Percentiles rank a stretch among this genome's conserved stretches.
These are phyloP conservation scores for Isoetes engelmannii DNA, from an alignment of 83 land plant genomes.

Conservation along the genomic window DNA sequence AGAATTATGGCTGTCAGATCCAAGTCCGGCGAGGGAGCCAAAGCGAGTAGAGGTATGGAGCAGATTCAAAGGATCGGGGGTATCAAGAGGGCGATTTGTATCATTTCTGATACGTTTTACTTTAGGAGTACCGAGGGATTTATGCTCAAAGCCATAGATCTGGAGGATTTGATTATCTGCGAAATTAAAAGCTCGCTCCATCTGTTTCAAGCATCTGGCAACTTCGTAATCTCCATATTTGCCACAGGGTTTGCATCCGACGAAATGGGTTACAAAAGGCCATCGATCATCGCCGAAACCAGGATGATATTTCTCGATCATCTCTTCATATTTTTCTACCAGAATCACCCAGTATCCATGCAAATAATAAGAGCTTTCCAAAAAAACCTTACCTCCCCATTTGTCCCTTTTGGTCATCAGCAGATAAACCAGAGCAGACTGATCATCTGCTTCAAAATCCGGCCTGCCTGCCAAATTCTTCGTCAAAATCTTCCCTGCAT, in stretches of 20 bases:
- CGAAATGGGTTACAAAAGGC: conserved; percentile 57
- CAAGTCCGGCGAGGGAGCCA: too few species aligned
- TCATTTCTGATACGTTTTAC: conserved; percentile 42
- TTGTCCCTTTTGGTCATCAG: conserved; percentile 32
- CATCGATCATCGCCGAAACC: conserved; percentile 55
- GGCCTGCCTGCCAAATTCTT: conserved; percentile 33
- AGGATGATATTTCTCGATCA: conserved; percentile 48
- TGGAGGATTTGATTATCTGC: conserved; percentile 44
- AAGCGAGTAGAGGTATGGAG: conserved; percentile 28
- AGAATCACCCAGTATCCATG: conserved; percentile 57
- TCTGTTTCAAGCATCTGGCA: conserved; percentile 39
- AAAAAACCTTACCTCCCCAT: conserved; percentile 45
- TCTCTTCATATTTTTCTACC: conserved; percentile 52
- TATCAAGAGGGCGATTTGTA: conserved; percentile 38
- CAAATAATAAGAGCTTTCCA: conserved; percentile 48
- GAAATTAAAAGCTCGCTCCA: conserved; percentile 53
- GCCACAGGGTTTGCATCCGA: conserved; percentile 29
- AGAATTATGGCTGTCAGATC: too few species aligned
- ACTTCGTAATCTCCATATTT: conserved; percentile 48
- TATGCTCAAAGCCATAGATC: conserved; percentile 39
- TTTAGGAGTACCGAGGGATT: conserved; percentile 21
- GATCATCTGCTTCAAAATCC: conserved; percentile 55
- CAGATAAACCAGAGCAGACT: conserved; percentile 47
- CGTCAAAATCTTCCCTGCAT: conserved; percentile 43
- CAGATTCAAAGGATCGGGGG: conserved; percentile 44